A percentile compares a stretch with the other conserved stretches of the same genome.
phyloP scores from a whole-genome alignment of 768 basidiomycete species.

The Phylloporus arenicola region DNA sequence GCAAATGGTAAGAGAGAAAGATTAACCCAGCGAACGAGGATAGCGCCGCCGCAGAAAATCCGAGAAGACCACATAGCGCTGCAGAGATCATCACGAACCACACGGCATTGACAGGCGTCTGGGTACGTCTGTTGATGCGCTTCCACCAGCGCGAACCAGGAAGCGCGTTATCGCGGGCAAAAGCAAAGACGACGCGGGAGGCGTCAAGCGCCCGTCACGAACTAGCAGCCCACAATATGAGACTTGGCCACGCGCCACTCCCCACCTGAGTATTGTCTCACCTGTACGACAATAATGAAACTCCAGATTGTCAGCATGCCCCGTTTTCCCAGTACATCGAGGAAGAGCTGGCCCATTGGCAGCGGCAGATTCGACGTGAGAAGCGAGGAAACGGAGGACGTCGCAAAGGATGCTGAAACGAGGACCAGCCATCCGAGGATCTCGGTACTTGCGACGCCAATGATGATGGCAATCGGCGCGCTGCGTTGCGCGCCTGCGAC shows the following conservation, averaged over 20 bases:
- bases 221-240: constrained; percentile 32
- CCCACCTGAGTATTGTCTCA: constrained; percentile 9
- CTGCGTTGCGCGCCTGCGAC: constrained; percentile 56
- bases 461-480: constrained; percentile 59
- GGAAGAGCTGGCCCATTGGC: constrained; percentile 69
- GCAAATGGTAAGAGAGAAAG: too few species aligned
- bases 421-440: constrained; percentile 61
- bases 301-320: constrained; percentile 74
- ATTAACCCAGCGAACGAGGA: constrained; percentile 63
- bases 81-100: constrained; percentile 63
- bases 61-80: constrained; percentile 56
- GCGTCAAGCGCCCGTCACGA: constrained; percentile 73
- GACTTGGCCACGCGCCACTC: not conserved
- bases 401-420: constrained; percentile 63
- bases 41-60: constrained; percentile 59
- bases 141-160: constrained; percentile 73
- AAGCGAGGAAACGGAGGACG: constrained; percentile 47
- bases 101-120: constrained; percentile 70
- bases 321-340: constrained; percentile 56
- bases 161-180: constrained; percentile 68
- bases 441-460: not conserved
- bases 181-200: constrained; percentile 70
- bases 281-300: constrained; percentile 61
- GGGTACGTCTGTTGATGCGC: constrained; percentile 49
- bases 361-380: constrained; percentile 49